Evolutionary conservation across 371 early-diverging fungal genomes (phyloP).

Genomic region (Actinomucor elegans): DNA sequence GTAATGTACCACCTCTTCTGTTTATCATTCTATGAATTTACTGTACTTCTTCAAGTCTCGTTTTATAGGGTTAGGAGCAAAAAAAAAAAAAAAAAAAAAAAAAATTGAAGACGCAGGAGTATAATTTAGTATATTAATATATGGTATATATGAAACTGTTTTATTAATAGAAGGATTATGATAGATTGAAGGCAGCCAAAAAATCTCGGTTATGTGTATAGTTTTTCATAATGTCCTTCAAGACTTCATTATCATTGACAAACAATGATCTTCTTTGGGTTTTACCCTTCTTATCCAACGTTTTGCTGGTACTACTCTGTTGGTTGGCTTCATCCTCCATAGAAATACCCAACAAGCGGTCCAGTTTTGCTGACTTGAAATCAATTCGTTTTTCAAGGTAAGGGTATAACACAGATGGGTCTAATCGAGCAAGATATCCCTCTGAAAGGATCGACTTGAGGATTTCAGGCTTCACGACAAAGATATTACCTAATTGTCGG

Average conservation of each 20-base stretch:
- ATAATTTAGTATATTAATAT: background rate
- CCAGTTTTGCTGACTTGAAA: conserved; percentile 70
- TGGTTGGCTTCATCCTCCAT: conserved; percentile 26
- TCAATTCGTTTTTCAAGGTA: conserved; percentile 90
- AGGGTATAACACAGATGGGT: conserved; percentile 73
- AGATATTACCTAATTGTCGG: conserved; percentile 90
- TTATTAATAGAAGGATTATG: background rate
- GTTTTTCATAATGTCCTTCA: conserved; percentile 47
- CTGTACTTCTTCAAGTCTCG: too few relatives aligned
- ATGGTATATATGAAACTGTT: background rate
- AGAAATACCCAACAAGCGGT: conserved; percentile 54
- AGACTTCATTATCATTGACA: conserved; percentile 48
- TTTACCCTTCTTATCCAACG: conserved; percentile 6
- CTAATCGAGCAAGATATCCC: conserved; percentile 78
- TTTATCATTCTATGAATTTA: too few relatives aligned
- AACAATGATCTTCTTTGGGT: conserved; percentile 45
- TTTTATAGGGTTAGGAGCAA: too few relatives aligned
- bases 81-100: too few relatives aligned
- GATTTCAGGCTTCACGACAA: conserved; percentile 87
- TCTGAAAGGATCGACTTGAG: conserved; percentile 83
- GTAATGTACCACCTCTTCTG: background rate
- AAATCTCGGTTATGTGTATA: conserved; percentile 39
- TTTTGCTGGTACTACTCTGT: background rate
- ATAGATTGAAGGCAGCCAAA: conserved; percentile 37
- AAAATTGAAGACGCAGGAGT: too few relatives aligned